phyloP scores from a whole-genome alignment of 176 grass and related monocot genomes.

The Puya raimondii region DNA sequence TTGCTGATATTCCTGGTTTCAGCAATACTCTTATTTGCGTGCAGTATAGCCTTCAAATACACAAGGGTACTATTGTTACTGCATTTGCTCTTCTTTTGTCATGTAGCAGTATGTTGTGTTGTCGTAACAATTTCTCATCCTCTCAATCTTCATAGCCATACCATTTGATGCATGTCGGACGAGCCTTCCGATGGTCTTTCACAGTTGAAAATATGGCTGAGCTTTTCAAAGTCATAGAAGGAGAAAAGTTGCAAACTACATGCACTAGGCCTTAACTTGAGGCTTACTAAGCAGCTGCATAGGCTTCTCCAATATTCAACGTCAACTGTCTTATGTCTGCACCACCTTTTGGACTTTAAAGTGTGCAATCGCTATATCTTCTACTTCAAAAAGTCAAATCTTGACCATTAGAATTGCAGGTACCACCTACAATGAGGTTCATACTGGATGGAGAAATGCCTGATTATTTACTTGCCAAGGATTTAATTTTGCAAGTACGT shows the following conservation, averaged over 20 bases:
- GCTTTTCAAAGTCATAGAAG: not conserved
- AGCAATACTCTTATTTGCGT: too few relatives aligned
- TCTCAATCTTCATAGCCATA: too few relatives aligned
- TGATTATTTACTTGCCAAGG: constrained; percentile 85
- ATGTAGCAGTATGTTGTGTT: too few relatives aligned
- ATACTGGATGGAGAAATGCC: constrained; percentile 93
- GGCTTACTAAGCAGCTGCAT: not conserved
- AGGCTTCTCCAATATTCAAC: not conserved
- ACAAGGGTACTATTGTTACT: too few relatives aligned
- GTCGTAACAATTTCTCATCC: too few relatives aligned
- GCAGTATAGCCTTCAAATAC: too few relatives aligned
- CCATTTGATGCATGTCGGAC: too few relatives aligned
- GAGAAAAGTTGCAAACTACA: not conserved
- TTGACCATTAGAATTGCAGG: constrained; percentile 35
- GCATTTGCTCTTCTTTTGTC: too few relatives aligned
- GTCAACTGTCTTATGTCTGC: not conserved
- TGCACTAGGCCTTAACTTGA: not conserved
- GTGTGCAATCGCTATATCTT: too few relatives aligned
- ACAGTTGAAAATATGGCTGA: not conserved
- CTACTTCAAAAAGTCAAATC: not conserved
- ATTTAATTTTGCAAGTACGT: constrained; percentile 97
- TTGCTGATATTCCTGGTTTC: too few relatives aligned
- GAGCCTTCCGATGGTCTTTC: not conserved
- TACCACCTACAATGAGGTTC: constrained; percentile 80
- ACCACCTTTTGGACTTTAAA: not conserved